Conservation (phyloP, 2,329 filamentous ascomycete species). For the Akanthomyces lecanii region DNA sequence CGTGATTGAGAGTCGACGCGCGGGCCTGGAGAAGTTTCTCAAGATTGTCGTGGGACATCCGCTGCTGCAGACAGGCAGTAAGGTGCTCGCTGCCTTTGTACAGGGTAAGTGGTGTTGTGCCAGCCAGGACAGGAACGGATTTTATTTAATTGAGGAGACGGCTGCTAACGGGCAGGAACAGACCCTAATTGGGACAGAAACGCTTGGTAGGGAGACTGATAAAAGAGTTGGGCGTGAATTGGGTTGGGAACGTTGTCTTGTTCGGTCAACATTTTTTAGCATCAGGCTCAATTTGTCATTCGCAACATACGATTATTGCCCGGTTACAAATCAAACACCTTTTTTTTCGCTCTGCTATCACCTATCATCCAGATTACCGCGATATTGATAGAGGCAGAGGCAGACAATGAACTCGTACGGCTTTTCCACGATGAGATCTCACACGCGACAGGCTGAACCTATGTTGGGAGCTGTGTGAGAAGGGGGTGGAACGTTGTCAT, state of each 20-base stretch:
- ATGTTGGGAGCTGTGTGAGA: too few relatives aligned
- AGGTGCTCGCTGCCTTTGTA: constrained; percentile 93
- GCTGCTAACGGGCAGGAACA: constrained; percentile 28
- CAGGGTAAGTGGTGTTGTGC: constrained; percentile 60
- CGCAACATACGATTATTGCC: neutral
- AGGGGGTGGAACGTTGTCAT: too few relatives aligned
- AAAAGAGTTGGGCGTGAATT: neutral
- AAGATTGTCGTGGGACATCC: constrained; percentile 98
- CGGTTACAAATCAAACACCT: neutral
- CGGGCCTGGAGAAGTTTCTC: constrained; percentile 89
- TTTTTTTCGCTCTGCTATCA: neutral
- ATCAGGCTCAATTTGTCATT: constrained; percentile 2
- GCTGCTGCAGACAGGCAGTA: constrained; percentile 92
- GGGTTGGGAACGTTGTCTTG: neutral
- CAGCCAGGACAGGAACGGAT: neutral
- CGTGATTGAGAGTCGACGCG: constrained; percentile 90
- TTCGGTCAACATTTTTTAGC: constrained; percentile 1
- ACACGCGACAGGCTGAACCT: too few relatives aligned
- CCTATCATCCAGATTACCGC: too few relatives aligned
- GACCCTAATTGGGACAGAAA: constrained; percentile 89
- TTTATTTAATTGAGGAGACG: neutral
- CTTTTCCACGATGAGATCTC: too few relatives aligned
- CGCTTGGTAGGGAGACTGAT: constrained; percentile 59
- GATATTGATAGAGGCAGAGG: too few relatives aligned
- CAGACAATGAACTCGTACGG: too few relatives aligned